phyloP scores from a whole-genome alignment of 345 rosid genomes.

The Murraya paniculata region DNA sequence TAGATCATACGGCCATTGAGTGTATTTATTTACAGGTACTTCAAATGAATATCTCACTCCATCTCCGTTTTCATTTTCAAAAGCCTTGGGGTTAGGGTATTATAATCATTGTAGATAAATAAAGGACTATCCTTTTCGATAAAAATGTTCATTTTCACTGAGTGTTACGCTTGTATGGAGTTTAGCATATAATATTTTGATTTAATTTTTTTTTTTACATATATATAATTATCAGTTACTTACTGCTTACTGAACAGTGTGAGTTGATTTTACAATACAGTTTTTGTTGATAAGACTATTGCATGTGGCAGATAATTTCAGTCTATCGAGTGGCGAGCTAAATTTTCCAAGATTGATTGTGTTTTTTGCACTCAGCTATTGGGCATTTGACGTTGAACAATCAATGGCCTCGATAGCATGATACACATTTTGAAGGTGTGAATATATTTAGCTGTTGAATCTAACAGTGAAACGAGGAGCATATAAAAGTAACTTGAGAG shows the following conservation, averaged over 20 bases:
- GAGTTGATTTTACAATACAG: background rate
- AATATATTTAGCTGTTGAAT: background rate
- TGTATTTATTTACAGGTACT: conserved; percentile 15
- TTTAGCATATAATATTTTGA: background rate
- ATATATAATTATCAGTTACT: background rate
- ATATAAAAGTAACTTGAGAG: background rate
- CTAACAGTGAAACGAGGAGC: background rate
- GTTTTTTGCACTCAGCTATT: background rate
- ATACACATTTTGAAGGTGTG: background rate
- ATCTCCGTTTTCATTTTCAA: background rate
- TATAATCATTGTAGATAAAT: background rate
- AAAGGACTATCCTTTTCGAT: background rate
- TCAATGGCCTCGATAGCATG: background rate
- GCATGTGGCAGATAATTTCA: conserved; percentile 10
- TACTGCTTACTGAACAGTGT: background rate
- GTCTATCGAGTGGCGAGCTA: background rate
- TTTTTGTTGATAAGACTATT: background rate
- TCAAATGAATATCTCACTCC: background rate
- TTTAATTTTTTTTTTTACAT: too few relatives aligned
- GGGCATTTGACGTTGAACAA: background rate
- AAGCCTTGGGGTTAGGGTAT: conserved; percentile 7
- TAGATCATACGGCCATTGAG: conserved; percentile 2
- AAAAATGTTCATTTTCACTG: background rate
- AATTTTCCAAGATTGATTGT: background rate
- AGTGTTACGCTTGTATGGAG: background rate